These are phyloP conservation scores for Ascochyta viciae-villosae DNA, from an alignment of 2,329 filamentous ascomycete genomes.

Conservation along the genomic window DNA sequence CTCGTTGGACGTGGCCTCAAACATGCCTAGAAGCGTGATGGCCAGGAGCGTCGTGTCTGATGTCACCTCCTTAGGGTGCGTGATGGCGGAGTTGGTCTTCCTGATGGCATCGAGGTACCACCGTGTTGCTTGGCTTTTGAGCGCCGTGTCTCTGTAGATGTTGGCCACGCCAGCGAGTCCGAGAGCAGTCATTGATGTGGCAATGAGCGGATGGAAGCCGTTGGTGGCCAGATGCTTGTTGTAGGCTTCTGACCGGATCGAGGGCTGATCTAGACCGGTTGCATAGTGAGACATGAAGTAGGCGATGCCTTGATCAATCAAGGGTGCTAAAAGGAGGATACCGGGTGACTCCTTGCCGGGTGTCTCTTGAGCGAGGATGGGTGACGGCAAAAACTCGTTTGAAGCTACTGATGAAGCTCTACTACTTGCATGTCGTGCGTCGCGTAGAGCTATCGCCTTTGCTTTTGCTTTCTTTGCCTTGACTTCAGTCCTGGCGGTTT, in stretches of 20 bases:
- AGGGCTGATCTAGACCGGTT: conserved; percentile 37
- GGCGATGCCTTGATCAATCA: conserved; percentile 42
- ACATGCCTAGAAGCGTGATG: conserved; percentile 41
- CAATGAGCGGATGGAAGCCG: conserved; percentile 43
- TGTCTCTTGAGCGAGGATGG: conserved; percentile 8
- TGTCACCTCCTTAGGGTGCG: conserved; percentile 32
- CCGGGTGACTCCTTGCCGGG: conserved; percentile 12
- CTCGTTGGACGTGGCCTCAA: conserved; percentile 45
- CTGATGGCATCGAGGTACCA: conserved; percentile 44
- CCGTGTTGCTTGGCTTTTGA: conserved; percentile 38
- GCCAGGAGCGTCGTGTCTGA: conserved; percentile 43
- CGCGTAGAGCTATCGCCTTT: conserved; percentile 37
- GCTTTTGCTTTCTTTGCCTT: conserved; percentile 41
- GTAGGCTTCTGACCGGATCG: conserved; percentile 31
- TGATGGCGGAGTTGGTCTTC: conserved; percentile 42
- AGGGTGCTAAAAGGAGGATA: conserved; percentile 24
- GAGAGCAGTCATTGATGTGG: conserved; percentile 45
- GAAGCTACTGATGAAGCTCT: not conserved
- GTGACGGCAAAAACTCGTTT: not conserved
- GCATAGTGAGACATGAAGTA: conserved; percentile 44
- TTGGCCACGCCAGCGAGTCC: conserved; percentile 44
- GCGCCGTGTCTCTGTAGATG: conserved; percentile 31
- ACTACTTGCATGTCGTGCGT: conserved; percentile 9
- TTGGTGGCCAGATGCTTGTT: conserved; percentile 35
- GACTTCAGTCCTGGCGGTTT: conserved; percentile 34